A percentile compares a stretch with the other conserved stretches of the same genome.
Conservation (phyloP, 768 basidiomycete species). For the Pleurotus eryngii region DNA sequence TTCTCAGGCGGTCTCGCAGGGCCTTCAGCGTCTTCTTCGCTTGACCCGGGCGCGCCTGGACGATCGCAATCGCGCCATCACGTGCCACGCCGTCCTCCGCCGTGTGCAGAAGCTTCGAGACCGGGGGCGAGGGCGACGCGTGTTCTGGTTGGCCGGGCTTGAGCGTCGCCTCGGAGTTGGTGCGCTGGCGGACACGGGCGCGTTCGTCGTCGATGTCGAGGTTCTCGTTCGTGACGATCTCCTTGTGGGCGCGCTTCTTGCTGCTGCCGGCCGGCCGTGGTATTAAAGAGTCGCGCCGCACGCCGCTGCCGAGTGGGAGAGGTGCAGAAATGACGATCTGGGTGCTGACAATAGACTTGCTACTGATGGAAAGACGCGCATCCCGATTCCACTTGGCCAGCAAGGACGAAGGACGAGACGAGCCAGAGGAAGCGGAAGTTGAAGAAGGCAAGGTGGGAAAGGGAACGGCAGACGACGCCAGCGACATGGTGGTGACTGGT, state of each 20-base stretch:
- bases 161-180: not conserved
- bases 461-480: not conserved
- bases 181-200: not conserved
- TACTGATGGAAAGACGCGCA: slow-evolving; percentile 3
- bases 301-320: not conserved
- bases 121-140: not conserved
- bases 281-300: not conserved
- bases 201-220: not conserved
- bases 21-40: not conserved
- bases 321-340: not conserved
- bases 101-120: not conserved
- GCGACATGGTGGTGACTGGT: no score
- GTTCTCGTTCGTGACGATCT: not conserved
- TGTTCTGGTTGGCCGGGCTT: not conserved
- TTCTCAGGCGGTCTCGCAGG: not conserved
- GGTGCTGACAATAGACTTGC: not conserved
- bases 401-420: not conserved
- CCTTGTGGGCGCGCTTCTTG: slow-evolving; percentile 1
- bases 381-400: slow-evolving; percentile 5
- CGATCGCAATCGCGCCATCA: not conserved
- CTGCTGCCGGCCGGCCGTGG: not conserved
- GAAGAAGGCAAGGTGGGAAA: not conserved
- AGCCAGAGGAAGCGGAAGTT: not conserved
- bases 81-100: not conserved
- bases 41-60: not conserved